phyloP scores from a whole-genome alignment of 768 basidiomycete species.

The Pholiota conissans region DNA sequence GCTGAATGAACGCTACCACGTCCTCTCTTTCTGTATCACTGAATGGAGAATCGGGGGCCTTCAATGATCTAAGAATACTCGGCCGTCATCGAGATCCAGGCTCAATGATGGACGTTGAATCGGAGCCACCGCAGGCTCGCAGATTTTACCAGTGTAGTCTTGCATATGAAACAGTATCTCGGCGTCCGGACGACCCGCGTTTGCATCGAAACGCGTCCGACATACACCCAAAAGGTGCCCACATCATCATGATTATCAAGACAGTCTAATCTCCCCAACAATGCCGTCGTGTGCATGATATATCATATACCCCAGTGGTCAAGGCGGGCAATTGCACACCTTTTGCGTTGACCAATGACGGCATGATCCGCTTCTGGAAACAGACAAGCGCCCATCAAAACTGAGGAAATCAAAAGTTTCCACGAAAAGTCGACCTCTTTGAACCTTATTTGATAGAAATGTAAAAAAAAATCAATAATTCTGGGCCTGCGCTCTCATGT shows the following conservation, averaged over 20 bases:
- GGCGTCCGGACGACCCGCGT: not conserved
- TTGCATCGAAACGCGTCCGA: conserved; percentile 54
- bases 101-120: not conserved
- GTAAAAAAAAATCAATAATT: not conserved
- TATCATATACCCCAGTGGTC: not conserved
- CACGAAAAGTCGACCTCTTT: not conserved
- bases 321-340: not conserved
- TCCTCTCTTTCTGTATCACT: not conserved
- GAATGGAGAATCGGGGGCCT: not conserved
- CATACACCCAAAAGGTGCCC: conserved; percentile 17
- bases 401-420: not conserved
- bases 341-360: not conserved
- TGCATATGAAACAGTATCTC: conserved; percentile 2
- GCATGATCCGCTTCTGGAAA: not conserved
- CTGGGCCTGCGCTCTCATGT: too few relatives aligned
- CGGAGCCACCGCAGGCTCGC: not conserved
- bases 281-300: not conserved
- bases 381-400: not conserved
- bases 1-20: too few relatives aligned
- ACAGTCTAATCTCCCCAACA: not conserved
- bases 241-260: not conserved
- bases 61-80: not conserved
- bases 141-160: conserved; percentile 1
- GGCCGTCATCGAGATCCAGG: not conserved
- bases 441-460: not conserved